These are phyloP conservation scores for Trichosporon sp. DNA, from an alignment of 1,284 basidiomycete species.

Conservation along the genomic window DNA sequence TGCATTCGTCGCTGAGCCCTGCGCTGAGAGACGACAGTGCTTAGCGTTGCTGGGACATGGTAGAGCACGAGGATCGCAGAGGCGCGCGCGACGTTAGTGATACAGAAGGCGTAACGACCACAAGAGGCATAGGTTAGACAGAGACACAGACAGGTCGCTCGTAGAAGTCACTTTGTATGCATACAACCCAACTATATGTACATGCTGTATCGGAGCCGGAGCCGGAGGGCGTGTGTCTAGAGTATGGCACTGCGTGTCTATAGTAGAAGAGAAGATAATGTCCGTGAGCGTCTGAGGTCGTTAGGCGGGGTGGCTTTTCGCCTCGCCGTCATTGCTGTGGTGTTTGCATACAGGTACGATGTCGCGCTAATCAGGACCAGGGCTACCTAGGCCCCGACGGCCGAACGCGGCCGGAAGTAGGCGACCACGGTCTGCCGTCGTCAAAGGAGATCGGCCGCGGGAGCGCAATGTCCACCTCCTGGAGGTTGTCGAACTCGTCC, in stretches of 20 bases:
- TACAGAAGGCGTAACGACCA: no score
- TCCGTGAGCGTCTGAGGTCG: not conserved
- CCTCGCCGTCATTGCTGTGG: no score
- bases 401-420: not conserved
- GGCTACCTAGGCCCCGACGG: not conserved
- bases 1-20: no score
- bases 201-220: not conserved
- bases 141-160: no score
- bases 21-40: no score
- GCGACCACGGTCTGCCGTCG: not conserved
- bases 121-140: no score
- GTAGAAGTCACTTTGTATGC: not conserved
- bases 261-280: not conserved
- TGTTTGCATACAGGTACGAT: no score
- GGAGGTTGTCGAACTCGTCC: not conserved
- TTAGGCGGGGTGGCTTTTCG: not conserved
- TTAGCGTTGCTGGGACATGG: no score
- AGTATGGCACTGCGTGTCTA: not conserved
- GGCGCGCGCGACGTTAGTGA: no score
- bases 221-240: not conserved
- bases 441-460: not conserved
- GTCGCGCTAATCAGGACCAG: no score
- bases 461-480: not conserved
- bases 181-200: conserved; percentile 4
- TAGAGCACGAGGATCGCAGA: no score